Percentiles rank a stretch among this genome's conserved stretches.
Evolutionary conservation across 495 filamentous ascomycete species (phyloP).

Genomic region (Melanomma pulvis-pyrius): DNA sequence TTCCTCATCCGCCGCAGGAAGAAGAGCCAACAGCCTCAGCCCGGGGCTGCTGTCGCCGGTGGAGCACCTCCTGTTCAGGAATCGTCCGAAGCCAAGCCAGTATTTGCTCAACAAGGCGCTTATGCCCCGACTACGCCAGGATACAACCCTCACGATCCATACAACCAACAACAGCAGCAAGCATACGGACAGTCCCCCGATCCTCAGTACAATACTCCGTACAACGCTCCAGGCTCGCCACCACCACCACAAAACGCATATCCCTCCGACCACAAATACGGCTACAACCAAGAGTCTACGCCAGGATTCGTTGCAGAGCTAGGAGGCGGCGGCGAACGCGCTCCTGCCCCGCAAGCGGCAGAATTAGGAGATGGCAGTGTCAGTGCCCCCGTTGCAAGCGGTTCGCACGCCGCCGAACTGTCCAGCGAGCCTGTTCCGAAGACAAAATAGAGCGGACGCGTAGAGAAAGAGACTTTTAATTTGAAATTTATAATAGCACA

Average conservation of each 20-base stretch:
- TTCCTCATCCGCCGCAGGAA: constrained; percentile 27
- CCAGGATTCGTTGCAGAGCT: background rate
- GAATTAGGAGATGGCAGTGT: background rate
- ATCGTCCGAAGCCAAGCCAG: constrained; percentile 19
- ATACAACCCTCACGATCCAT: constrained; percentile 20
- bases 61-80: constrained; percentile 5
- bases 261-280: background rate
- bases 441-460: background rate
- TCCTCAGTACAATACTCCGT: constrained; percentile 22
- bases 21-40: background rate
- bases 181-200: constrained; percentile 1
- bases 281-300: background rate
- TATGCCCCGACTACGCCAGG: constrained; percentile 3
- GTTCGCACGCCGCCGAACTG: background rate
- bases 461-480: background rate
- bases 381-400: background rate
- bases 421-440: background rate
- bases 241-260: background rate
- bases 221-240: background rate
- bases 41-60: background rate
- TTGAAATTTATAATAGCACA: background rate
- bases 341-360: background rate
- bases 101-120: background rate
- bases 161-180: constrained; percentile 15
- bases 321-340: background rate